Evolutionary conservation across 2,329 filamentous ascomycete species (phyloP), one percentile per base, ranked within the genome.

Genomic region (Paecilomyces formosus): DNA sequence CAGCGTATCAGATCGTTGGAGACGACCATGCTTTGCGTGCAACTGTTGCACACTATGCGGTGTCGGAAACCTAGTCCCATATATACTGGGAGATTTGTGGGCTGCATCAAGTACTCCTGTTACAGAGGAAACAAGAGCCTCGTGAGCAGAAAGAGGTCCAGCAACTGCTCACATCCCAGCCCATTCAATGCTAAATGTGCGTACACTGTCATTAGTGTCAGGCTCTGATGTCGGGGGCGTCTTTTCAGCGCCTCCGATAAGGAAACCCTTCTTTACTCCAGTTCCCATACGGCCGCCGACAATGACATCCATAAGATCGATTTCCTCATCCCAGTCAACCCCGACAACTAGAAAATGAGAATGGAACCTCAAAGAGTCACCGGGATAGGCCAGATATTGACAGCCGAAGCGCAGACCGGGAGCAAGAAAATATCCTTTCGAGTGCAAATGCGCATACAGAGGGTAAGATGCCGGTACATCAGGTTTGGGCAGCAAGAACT

Each of bases 401-500:
- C 92, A 95, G 26, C 94, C 94, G 68, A 99, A 99, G 26, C 94
- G 89, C 56, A 99, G 81, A 8, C 94, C 94, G 1, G 94, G 94
- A 57, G 92, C 92, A 69, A 94, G 86, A 76, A 88, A 97, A 76
- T 93, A 97, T 55, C 88, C 89, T 18, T 83, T 80, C 7, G 82
- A 80, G 69, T 97, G 90, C 26, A 99, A 79, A 70, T 94, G 87
- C 35, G 84, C 85, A 74, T 91, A 96, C 22, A 97, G 79, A 2
- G 90, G 85, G 65, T 90, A 92, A 1, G 85, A 86, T 2, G 72
- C 59, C 3, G 76, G 76, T 28, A 77, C 75, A 35, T 70, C 61
- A 5, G 74, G 74, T 18, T 74, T 60, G 18, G 67, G 55, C 33
- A 72, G 60, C 18, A 66, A 57, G 55, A 68, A 62, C 35, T 64